phyloP scores from a whole-genome alignment of 305 asterid species.

The Solanum hybrid region DNA sequence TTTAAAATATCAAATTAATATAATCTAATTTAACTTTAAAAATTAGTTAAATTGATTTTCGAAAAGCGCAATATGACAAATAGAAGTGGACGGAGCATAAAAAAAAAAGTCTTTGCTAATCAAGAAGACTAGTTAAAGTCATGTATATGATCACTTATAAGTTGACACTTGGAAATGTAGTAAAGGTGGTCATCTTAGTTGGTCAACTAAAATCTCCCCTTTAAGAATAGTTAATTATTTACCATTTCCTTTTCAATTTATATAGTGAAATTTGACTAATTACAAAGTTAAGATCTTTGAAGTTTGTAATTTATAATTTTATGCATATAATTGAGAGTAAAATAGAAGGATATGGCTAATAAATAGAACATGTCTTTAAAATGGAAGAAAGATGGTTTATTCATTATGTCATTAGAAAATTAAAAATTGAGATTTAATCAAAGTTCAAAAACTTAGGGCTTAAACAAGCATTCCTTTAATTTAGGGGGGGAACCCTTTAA shows the following conservation, averaged over 20 bases:
- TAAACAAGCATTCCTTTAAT: background rate
- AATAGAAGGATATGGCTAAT: background rate
- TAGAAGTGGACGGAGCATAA: accelerated
- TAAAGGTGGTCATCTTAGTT: background rate
- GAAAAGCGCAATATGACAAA: accelerated
- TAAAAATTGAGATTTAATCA: background rate
- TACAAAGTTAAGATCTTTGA: background rate
- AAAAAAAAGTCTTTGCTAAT: background rate
- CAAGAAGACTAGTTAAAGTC: background rate
- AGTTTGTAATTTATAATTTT: background rate
- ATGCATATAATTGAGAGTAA: background rate
- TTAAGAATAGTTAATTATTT: background rate
- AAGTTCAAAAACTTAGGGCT: background rate
- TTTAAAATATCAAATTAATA: too few relatives aligned
- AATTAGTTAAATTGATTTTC: too few relatives aligned
- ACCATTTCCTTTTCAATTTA: background rate
- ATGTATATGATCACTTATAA: background rate
- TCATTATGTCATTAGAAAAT: background rate
- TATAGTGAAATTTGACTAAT: background rate
- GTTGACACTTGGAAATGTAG: conserved; percentile 8
- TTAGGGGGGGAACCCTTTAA: background rate
- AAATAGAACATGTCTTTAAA: background rate
- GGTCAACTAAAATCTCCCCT: background rate
- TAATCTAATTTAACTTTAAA: too few relatives aligned
- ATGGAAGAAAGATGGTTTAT: background rate